Conservation (phyloP, 352 stramenopile species). For the Globisporangium polare region DNA sequence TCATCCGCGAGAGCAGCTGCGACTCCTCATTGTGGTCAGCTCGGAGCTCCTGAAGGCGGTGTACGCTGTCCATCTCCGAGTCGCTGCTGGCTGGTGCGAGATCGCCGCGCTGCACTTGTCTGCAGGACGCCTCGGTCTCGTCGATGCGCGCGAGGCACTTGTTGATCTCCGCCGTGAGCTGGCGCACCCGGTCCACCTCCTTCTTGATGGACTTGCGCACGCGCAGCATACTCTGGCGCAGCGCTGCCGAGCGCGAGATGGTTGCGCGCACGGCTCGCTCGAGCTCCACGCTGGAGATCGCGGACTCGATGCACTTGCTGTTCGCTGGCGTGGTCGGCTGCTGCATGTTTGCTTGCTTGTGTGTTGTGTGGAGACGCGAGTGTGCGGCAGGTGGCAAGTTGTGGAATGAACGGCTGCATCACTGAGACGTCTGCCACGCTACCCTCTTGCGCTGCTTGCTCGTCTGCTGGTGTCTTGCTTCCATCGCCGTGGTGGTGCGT, state of each 20-base stretch:
- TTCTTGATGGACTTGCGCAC: constrained; percentile 18
- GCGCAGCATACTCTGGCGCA: constrained; percentile 19
- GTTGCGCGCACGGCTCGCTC: constrained; percentile 14
- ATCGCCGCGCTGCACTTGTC: constrained; percentile 7
- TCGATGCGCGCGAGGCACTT: constrained; percentile 19
- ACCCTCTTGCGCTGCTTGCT: too few relatives aligned
- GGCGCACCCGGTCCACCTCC: constrained; percentile 14
- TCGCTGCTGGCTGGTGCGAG: constrained; percentile 7
- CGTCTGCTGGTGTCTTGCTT: too few relatives aligned
- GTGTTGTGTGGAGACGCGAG: too few relatives aligned
- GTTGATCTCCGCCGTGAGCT: constrained; percentile 15
- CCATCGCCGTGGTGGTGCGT: too few relatives aligned
- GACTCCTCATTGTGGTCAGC: constrained; percentile 15
- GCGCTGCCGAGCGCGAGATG: constrained; percentile 16
- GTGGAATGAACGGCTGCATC: too few relatives aligned
- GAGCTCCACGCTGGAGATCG: constrained; percentile 16
- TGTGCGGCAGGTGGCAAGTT: too few relatives aligned
- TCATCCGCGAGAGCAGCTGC: constrained; percentile 20
- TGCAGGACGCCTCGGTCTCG: constrained; percentile 17
- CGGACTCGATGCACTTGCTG: constrained; percentile 8
- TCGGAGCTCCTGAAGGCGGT: constrained; percentile 14
- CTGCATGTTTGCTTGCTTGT: not conserved
- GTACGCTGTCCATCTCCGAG: constrained; percentile 11
- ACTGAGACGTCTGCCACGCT: too few relatives aligned
- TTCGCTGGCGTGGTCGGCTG: not conserved